A percentile compares a stretch with the other conserved stretches of the same genome.
phyloP scores from a whole-genome alignment of 805 yeast species.

The Nakazawaea wyomingensis region DNA sequence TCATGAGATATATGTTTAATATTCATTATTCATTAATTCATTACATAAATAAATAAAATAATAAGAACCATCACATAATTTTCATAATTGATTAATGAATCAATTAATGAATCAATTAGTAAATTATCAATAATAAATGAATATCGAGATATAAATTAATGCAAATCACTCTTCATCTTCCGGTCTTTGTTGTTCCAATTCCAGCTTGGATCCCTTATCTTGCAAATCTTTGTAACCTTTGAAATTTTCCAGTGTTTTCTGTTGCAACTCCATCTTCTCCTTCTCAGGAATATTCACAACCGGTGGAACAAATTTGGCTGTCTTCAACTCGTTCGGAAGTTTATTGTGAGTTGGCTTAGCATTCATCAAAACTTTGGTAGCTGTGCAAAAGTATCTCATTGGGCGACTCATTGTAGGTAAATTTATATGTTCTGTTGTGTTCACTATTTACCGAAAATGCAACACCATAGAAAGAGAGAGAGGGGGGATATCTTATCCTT shows the following conservation, averaged over 20 bases:
- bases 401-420: not conserved
- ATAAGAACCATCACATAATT: too few species aligned
- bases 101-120: too few species aligned
- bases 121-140: too few species aligned
- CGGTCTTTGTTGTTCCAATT: slow-evolving; percentile 39
- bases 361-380: not conserved
- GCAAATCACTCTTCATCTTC: slow-evolving; percentile 42
- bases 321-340: slow-evolving; percentile 4
- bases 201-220: slow-evolving; percentile 38
- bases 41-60: too few species aligned
- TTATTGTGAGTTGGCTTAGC: not conserved
- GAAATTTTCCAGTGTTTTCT: not conserved
- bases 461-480: too few species aligned
- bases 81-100: too few species aligned
- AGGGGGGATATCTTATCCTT: too few species aligned
- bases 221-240: slow-evolving; percentile 35
- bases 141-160: too few species aligned
- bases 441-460: too few species aligned
- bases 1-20: not conserved
- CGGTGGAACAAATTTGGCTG: slow-evolving; percentile 8
- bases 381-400: not conserved
- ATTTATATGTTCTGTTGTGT: not conserved
- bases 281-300: slow-evolving; percentile 4
- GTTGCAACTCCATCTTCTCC: slow-evolving; percentile 3
- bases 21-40: too few species aligned